Conservation (phyloP, 2,329 filamentous ascomycete species). For the Calonectria hawksworthii region DNA sequence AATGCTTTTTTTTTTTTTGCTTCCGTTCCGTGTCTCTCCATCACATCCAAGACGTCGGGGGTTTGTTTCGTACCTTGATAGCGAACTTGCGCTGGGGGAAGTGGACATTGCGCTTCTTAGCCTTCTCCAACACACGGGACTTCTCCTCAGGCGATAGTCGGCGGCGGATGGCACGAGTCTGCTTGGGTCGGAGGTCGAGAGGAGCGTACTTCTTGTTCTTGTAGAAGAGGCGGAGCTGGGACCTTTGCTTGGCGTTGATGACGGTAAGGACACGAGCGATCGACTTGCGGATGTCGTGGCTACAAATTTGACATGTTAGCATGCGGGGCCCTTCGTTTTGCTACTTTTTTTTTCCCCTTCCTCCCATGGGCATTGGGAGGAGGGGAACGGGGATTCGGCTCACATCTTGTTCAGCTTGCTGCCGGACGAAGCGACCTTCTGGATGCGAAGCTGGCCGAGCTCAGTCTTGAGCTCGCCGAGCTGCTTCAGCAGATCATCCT, state of each 20-base stretch:
- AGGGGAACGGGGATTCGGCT: conserved; percentile 49
- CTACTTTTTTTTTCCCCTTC: not conserved
- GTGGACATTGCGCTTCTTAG: conserved; percentile 95
- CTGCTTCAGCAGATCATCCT: conserved; percentile 97
- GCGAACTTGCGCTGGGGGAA: conserved; percentile 99
- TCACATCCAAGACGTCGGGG: not conserved
- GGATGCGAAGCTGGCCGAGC: conserved; percentile 95
- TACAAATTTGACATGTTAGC: conserved; percentile 57
- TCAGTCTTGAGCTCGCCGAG: conserved; percentile 96
- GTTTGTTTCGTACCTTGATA: conserved; percentile 84
- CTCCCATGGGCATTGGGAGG: conserved; percentile 6
- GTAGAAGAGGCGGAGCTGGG: conserved; percentile 99
- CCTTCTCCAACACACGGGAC: conserved; percentile 87
- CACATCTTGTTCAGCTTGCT: conserved; percentile 99
- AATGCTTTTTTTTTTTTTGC: not conserved
- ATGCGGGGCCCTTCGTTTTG: conserved; percentile 12
- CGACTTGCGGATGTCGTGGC: conserved; percentile 99
- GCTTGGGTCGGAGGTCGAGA: conserved; percentile 98
- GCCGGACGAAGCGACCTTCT: conserved; percentile 96
- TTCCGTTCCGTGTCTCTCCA: not conserved
- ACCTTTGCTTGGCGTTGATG: conserved; percentile 99
- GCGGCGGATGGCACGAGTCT: conserved; percentile 98
- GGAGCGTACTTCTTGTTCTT: conserved; percentile 99
- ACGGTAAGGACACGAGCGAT: conserved; percentile 99
- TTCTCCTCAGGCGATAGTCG: conserved; percentile 93